Percentiles rank a stretch among this genome's conserved stretches.
phyloP scores from a whole-genome alignment of 306 rosid genomes.

The Prunus armeniaca region DNA sequence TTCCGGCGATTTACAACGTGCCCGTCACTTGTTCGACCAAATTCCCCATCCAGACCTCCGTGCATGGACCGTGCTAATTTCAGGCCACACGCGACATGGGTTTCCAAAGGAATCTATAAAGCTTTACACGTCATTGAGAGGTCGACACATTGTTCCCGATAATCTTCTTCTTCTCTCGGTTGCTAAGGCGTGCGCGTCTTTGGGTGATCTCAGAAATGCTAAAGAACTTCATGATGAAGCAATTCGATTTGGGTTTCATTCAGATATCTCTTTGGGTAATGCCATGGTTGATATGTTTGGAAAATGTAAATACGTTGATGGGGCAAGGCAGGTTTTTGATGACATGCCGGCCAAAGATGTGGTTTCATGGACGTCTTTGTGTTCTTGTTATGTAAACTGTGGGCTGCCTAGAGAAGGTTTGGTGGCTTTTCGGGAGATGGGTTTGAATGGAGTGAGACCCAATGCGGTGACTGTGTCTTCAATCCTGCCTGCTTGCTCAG shows the following conservation, averaged over 20 bases:
- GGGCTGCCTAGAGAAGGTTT: not conserved
- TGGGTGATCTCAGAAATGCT: slow-evolving; percentile 30
- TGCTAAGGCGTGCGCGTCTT: slow-evolving; percentile 45
- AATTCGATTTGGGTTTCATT: not conserved
- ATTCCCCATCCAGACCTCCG: slow-evolving; percentile 41
- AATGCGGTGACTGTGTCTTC: slow-evolving; percentile 12
- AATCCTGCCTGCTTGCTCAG: slow-evolving; percentile 1
- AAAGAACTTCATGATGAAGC: not conserved
- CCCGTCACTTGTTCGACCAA: slow-evolving; percentile 47
- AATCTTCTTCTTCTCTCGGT: slow-evolving; percentile 30
- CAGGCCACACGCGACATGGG: slow-evolving; percentile 40
- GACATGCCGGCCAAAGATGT: slow-evolving; percentile 3
- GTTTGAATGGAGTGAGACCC: slow-evolving; percentile 11
- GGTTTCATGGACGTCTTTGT: not conserved
- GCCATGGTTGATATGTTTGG: slow-evolving; percentile 18
- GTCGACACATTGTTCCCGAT: slow-evolving; percentile 28
- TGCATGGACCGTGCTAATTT: slow-evolving; percentile 44
- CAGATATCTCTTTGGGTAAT: slow-evolving; percentile 1
- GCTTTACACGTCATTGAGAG: slow-evolving; percentile 26
- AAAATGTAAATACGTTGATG: slow-evolving; percentile 5
- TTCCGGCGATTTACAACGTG: slow-evolving; percentile 42
- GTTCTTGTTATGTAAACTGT: slow-evolving; percentile 1
- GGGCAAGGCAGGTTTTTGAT: not conserved
- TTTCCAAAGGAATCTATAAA: slow-evolving; percentile 34
- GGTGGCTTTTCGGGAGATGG: not conserved